phyloP scores from a whole-genome alignment of 108 stramenopile species.

The Skeletonema marinoi region DNA sequence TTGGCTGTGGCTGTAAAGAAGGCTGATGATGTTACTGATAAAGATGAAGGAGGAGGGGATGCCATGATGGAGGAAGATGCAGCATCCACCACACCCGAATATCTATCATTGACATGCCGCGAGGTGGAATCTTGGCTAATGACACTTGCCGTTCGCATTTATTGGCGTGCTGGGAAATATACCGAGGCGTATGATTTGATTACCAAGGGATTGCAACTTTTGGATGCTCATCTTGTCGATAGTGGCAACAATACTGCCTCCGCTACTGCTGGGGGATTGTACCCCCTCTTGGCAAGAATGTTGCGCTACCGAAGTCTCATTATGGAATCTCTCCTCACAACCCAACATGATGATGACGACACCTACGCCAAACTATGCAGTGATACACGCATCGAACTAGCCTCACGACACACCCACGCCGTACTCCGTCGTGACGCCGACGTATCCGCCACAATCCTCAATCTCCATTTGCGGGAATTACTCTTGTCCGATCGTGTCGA shows the following conservation, averaged over 20 bases:
- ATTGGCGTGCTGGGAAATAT: slow-evolving; percentile 60
- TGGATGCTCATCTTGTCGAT: slow-evolving; percentile 56
- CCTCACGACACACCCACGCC: slow-evolving; percentile 73
- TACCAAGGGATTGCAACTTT: slow-evolving; percentile 54
- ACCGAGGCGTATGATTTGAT: slow-evolving; percentile 53
- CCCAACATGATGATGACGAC: background rate
- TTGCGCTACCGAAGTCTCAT: slow-evolving; percentile 77
- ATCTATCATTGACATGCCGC: slow-evolving; percentile 50
- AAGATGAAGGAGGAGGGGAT: slow-evolving; percentile 7
- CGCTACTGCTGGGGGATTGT: slow-evolving; percentile 53
- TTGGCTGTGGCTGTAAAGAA: slow-evolving; percentile 8
- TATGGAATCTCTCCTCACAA: slow-evolving; percentile 36
- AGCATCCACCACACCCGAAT: background rate
- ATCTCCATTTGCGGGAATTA: slow-evolving; percentile 82
- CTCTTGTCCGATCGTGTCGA: slow-evolving; percentile 83
- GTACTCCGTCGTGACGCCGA: slow-evolving; percentile 82
- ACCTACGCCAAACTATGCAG: background rate
- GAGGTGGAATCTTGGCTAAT: slow-evolving; percentile 81
- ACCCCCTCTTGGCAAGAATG: slow-evolving; percentile 78
- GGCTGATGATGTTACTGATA: background rate
- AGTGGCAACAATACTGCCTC: slow-evolving; percentile 4
- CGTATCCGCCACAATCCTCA: slow-evolving; percentile 77
- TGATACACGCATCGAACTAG: slow-evolving; percentile 35
- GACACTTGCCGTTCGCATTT: slow-evolving; percentile 63
- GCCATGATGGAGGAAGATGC: slow-evolving; percentile 1